These are phyloP conservation scores for Zygosaccharomyces sapae DNA, from an alignment of 1,139 yeast genomes.

Conservation along the genomic window DNA sequence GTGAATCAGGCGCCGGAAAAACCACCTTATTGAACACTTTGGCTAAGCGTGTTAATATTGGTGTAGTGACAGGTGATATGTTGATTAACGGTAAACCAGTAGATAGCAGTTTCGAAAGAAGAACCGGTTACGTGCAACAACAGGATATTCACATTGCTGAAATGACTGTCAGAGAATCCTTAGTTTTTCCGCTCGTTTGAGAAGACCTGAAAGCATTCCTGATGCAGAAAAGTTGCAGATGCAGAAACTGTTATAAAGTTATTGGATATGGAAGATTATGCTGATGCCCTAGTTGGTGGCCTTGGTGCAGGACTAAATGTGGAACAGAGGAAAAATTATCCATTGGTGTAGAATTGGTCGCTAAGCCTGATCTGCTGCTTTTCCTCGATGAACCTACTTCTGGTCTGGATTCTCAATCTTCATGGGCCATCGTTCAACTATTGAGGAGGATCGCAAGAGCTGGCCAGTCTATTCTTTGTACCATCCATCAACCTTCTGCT, in stretches of 20 bases:
- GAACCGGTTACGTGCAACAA: conserved; percentile 58
- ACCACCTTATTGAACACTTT: conserved; percentile 52
- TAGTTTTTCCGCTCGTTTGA: conserved; percentile 46
- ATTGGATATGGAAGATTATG: conserved; percentile 34
- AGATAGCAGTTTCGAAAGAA: conserved; percentile 44
- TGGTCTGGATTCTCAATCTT: conserved; percentile 48
- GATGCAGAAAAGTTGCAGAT: conserved; percentile 42
- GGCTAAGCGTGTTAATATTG: conserved; percentile 48
- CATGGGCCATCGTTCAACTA: conserved; percentile 45
- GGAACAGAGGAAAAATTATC: conserved; percentile 43
- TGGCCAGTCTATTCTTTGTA: conserved; percentile 47
- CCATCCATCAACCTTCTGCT: conserved; percentile 44
- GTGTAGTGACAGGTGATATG: conserved; percentile 53
- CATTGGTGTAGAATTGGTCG: conserved; percentile 50
- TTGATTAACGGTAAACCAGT: conserved; percentile 49
- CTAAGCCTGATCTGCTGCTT: conserved; percentile 45
- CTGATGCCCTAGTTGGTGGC: conserved; percentile 37
- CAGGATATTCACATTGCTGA: conserved; percentile 52
- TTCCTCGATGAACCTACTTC: conserved; percentile 50
- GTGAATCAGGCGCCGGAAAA: conserved; percentile 62
- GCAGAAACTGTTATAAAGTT: conserved; percentile 46
- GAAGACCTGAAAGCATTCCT: conserved; percentile 35
- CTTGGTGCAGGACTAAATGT: conserved; percentile 49
- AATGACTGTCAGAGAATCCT: conserved; percentile 50
- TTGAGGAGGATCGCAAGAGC: conserved; percentile 42